phyloP scores from a whole-genome alignment of 768 basidiomycete genomes.

The Lentinula lateritia region DNA sequence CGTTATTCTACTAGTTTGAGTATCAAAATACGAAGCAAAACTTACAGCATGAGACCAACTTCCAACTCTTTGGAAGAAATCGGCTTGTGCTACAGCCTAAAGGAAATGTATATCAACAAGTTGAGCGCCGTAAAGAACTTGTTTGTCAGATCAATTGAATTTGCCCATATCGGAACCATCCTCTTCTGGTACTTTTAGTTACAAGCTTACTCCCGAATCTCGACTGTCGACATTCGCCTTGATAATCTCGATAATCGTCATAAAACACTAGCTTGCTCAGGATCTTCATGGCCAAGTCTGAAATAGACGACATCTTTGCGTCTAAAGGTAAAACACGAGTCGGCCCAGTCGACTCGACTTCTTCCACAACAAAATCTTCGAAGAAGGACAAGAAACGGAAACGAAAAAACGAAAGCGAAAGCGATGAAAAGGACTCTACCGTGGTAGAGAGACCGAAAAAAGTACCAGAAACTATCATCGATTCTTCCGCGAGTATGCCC shows the following conservation, averaged over 20 bases:
- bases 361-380: constrained; percentile 14
- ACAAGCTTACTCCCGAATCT: neutral
- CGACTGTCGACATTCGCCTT: neutral
- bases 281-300: constrained; percentile 46
- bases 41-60: constrained; percentile 23
- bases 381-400: constrained; percentile 36
- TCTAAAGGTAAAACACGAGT: constrained; percentile 32
- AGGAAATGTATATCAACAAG: neutral
- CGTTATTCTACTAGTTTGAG: neutral
- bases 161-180: neutral
- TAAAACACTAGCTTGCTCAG: neutral
- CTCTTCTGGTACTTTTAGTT: neutral
- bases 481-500: constrained; percentile 42
- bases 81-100: neutral
- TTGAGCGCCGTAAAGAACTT: neutral
- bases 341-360: constrained; percentile 16
- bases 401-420: constrained; percentile 8
- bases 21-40: neutral
- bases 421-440: neutral
- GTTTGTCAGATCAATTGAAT: neutral
- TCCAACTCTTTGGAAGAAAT: neutral
- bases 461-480: constrained; percentile 54
- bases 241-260: neutral
- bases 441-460: neutral
- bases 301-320: constrained; percentile 86